phyloP scores from a whole-genome alignment of 306 rosid genomes.

The Medicago arabica region DNA sequence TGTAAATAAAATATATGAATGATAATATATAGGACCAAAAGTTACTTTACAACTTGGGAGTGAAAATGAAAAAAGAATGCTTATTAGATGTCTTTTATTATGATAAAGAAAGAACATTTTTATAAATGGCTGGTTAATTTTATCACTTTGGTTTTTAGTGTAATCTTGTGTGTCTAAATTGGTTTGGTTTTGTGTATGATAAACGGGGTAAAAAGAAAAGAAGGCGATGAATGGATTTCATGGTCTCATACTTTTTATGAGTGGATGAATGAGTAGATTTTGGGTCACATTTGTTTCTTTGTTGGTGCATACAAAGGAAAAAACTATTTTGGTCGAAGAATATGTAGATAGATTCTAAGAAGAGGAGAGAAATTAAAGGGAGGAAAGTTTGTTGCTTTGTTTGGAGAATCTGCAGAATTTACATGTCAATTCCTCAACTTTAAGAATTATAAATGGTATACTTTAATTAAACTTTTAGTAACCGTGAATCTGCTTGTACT shows the following conservation, averaged over 20 bases:
- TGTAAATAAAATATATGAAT: conserved; percentile 52
- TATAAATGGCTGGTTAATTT: conserved; percentile 19
- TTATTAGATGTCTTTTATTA: conserved; percentile 30
- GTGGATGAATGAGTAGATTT: conserved; percentile 54
- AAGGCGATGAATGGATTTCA: conserved; percentile 29
- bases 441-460: conserved; percentile 37
- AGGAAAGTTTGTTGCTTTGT: conserved; percentile 34
- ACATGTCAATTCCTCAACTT: conserved; percentile 48
- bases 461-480: conserved; percentile 38
- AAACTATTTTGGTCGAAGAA: conserved; percentile 25
- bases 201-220: conserved; percentile 35
- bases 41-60: conserved; percentile 45
- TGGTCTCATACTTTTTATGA: conserved; percentile 50
- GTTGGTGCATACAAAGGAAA: conserved; percentile 23
- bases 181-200: conserved; percentile 36
- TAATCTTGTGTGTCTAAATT: conserved; percentile 30
- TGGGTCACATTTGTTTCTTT: conserved; percentile 46
- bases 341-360: conserved; percentile 49
- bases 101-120: no score
- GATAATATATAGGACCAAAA: conserved; percentile 35
- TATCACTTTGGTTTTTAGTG: conserved; percentile 35
- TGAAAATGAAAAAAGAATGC: conserved; percentile 43
- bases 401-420: conserved; percentile 51
- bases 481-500: conserved; percentile 40
- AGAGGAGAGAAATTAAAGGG: conserved; percentile 16